A percentile compares a stretch with the other conserved stretches of the same genome.
Conservation (phyloP, 2,329 filamentous ascomycete species). For the Scytalidium sp. region DNA sequence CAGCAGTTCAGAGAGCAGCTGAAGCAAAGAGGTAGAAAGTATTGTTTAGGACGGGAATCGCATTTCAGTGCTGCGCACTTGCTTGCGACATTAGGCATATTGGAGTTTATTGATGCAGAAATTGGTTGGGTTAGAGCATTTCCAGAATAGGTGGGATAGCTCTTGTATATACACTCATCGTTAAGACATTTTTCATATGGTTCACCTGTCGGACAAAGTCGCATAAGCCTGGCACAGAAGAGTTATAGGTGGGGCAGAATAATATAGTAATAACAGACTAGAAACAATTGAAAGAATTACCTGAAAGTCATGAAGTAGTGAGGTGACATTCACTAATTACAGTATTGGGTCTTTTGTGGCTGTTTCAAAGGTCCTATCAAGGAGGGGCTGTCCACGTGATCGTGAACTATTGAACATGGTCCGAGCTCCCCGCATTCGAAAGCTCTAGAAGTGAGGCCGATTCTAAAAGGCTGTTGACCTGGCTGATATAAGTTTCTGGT, state of each 20-base stretch:
- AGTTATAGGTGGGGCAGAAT: not conserved
- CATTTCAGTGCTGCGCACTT: not conserved
- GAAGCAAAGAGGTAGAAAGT: constrained; percentile 12
- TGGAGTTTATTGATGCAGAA: not conserved
- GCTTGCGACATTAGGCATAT: not conserved
- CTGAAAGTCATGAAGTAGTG: too few relatives aligned
- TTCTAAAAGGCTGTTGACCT: not conserved
- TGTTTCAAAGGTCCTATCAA: not conserved
- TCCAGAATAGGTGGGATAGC: not conserved
- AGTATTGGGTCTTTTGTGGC: not conserved
- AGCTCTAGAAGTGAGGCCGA: constrained; percentile 15
- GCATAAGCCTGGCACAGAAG: not conserved
- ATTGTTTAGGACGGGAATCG: too few relatives aligned
- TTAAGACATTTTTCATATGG: not conserved
- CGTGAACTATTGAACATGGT: not conserved
- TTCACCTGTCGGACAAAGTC: too few relatives aligned
- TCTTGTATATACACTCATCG: not conserved
- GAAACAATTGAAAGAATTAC: too few relatives aligned
- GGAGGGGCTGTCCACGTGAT: not conserved
- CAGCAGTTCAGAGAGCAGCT: constrained; percentile 18
- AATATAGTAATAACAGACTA: too few relatives aligned
- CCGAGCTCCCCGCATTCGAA: constrained; percentile 11
- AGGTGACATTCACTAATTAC: too few relatives aligned
- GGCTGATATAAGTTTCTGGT: constrained; percentile 2
- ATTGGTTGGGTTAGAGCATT: not conserved